Percentiles rank a stretch among this genome's conserved stretches.
phyloP scores from a whole-genome alignment of 192 early-diverging fungal genomes.

The Rhizoclosmatium sp. region DNA sequence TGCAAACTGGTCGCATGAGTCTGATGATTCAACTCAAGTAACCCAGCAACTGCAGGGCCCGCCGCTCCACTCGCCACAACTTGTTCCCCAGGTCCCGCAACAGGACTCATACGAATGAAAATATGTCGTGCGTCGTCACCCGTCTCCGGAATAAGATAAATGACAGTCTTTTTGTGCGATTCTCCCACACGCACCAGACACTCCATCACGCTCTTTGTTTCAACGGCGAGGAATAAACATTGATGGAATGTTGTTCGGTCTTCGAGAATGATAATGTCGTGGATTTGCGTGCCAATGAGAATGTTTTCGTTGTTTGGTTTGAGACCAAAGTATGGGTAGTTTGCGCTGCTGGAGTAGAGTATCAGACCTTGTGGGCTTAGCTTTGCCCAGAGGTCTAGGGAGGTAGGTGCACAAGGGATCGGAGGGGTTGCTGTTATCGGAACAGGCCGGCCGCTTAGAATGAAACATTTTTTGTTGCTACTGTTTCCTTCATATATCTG shows the following conservation, averaged over 20 bases:
- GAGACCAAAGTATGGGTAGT: slow-evolving; percentile 37
- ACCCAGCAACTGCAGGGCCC: not conserved
- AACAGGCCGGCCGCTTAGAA: slow-evolving; percentile 64
- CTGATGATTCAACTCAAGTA: slow-evolving; percentile 37
- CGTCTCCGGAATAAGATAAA: slow-evolving; percentile 15
- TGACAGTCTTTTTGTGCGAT: not conserved
- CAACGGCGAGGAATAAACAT: slow-evolving; percentile 17
- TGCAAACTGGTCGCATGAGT: slow-evolving; percentile 63
- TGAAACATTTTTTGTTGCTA: slow-evolving; percentile 70
- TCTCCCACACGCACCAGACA: slow-evolving; percentile 26
- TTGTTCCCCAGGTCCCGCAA: not conserved
- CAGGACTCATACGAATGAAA: slow-evolving; percentile 24
- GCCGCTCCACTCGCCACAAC: not conserved
- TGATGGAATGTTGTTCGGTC: slow-evolving; percentile 18
- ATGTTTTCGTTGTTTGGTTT: slow-evolving; percentile 9
- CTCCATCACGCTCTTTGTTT: not conserved
- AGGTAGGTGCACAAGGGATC: slow-evolving; percentile 23
- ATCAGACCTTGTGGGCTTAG: slow-evolving; percentile 64
- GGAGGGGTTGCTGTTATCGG: not conserved
- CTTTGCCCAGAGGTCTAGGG: slow-evolving; percentile 68
- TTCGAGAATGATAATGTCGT: slow-evolving; percentile 10
- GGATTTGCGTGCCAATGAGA: slow-evolving; percentile 6
- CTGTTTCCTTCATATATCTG: slow-evolving; percentile 63
- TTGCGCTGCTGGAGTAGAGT: slow-evolving; percentile 41
- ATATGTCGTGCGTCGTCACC: slow-evolving; percentile 15